Evolutionary conservation across 345 rosid species (phyloP), one percentile per base, ranked within the genome.

Genomic region (Pistacia vera): DNA sequence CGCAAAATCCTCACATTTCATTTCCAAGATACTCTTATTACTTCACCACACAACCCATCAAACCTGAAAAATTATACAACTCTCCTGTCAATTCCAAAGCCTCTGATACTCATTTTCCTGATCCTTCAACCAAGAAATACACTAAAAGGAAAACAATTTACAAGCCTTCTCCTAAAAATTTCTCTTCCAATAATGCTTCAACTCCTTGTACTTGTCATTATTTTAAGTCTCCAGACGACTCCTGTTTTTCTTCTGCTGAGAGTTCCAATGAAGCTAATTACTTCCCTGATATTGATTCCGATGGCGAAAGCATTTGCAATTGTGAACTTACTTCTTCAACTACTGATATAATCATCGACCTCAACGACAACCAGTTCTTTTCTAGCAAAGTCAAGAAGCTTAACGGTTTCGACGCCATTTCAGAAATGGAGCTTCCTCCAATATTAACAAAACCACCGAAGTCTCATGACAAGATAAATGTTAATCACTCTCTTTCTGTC

Each of bases 131-230:
- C 66, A 87, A 81, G 75, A 80, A 75, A 75, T 77, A 80, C 79
- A 51, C 78, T 74, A 73, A 75, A 70, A 86, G 88, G 62, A 91
- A 70, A 87, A 86, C 88, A 52, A 74, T 78, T 80, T 87, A 87
- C 83, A 80, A 76, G 84, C 88, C 93, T 73, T 86, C 90, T 77
- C 81, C 89, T 66, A 83, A 62, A 70, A 83, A 78, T 33, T 81
- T 71, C 56, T 71, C 82, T 60, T 71, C 86, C 46, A 41, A 7
- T 33, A 56, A 89, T 46, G 70, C 64, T 8, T 77, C 86, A 51
- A 73, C 48, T 48, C 20, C 60, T 67, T 59, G 51, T 44, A 71
- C 67, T 68, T 75, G 68, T 28, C 65, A 14, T 4, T 51, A 14
- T 51, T 14, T 2, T 51, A 51, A 77, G 33, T 83, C 85, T 22